Conservation (phyloP, 1,284 basidiomycete species). For the Exobasidium rhododendri region DNA sequence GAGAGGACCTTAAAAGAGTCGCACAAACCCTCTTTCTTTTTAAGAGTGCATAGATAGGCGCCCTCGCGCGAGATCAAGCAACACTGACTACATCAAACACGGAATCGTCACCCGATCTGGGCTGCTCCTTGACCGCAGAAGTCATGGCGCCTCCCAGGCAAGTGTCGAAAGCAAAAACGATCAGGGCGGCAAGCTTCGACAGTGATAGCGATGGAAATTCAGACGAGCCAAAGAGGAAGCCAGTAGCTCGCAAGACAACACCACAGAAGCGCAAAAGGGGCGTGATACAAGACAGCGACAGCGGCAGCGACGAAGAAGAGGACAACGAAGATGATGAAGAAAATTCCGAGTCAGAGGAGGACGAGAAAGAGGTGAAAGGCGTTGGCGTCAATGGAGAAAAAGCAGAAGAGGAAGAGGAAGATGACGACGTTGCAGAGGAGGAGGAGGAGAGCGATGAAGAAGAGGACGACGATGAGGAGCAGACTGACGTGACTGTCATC, state of each 20-base stretch:
- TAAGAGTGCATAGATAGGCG: too few relatives aligned
- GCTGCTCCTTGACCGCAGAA: too few relatives aligned
- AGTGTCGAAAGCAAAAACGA: neutral
- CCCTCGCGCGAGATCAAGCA: too few relatives aligned
- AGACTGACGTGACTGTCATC: neutral
- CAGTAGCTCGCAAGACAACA: slow-evolving; percentile 1
- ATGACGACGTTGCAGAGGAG: slow-evolving; percentile 13
- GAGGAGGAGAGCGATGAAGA: slow-evolving; percentile 4
- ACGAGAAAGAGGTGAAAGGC: slow-evolving; percentile 18
- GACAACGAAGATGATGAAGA: slow-evolving; percentile 13
- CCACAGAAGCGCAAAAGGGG: slow-evolving; percentile 3
- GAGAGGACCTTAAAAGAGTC: too few relatives aligned
- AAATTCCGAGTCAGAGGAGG: slow-evolving; percentile 15
- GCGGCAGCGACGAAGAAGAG: slow-evolving; percentile 7
- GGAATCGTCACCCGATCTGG: too few relatives aligned
- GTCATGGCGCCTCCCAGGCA: neutral
- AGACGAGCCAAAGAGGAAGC: neutral
- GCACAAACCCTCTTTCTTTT: too few relatives aligned
- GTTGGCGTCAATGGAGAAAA: slow-evolving; percentile 11
- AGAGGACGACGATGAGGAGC: neutral
- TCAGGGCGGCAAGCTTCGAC: neutral
- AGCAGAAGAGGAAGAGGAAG: slow-evolving; percentile 13
- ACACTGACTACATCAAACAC: too few relatives aligned
- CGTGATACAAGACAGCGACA: slow-evolving; percentile 3
- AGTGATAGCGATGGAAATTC: neutral